Conservation (phyloP, 1,139 yeast genomes). For the Yamadazyma dendronema region DNA sequence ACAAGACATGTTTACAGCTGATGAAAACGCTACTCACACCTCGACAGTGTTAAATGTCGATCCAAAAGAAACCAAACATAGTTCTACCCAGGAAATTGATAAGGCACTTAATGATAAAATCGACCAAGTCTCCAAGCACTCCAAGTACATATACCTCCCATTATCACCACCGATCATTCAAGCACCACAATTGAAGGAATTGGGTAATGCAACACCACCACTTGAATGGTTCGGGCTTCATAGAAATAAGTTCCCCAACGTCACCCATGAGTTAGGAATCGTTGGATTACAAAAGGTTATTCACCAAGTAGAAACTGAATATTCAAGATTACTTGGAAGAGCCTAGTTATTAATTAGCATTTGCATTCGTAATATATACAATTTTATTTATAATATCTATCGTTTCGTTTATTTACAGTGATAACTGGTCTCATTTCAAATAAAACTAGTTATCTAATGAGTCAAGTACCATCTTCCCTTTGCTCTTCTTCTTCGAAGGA, state of each 20-base stretch:
- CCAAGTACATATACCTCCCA: slow-evolving; percentile 62
- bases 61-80: slow-evolving; percentile 13
- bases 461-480: slow-evolving; percentile 95
- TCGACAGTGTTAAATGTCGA: slow-evolving; percentile 2
- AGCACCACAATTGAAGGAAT: slow-evolving; percentile 83
- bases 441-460: slow-evolving; percentile 53
- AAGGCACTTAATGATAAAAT: slow-evolving; percentile 56
- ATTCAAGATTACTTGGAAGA: slow-evolving; percentile 45
- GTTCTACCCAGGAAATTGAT: slow-evolving; percentile 34
- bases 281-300: slow-evolving; percentile 72
- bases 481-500: slow-evolving; percentile 72
- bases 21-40: slow-evolving; percentile 4
- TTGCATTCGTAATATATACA: slow-evolving; percentile 3
- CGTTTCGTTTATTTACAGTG: slow-evolving; percentile 2
- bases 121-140: slow-evolving; percentile 59
- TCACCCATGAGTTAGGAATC: slow-evolving; percentile 79
- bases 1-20: slow-evolving; percentile 16
- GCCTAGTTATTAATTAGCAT: slow-evolving; percentile 25
- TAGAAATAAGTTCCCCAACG: slow-evolving; percentile 77
- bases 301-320: slow-evolving; percentile 55
- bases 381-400: background rate
- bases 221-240: slow-evolving; percentile 97
- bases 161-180: slow-evolving; percentile 77
- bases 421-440: no score
- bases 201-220: slow-evolving; percentile 98